A percentile compares a stretch with the other conserved stretches of the same genome.
These are phyloP conservation scores for Aspergillus ibericus DNA, from an alignment of 2,329 filamentous ascomycete species.

Conservation along the genomic window DNA sequence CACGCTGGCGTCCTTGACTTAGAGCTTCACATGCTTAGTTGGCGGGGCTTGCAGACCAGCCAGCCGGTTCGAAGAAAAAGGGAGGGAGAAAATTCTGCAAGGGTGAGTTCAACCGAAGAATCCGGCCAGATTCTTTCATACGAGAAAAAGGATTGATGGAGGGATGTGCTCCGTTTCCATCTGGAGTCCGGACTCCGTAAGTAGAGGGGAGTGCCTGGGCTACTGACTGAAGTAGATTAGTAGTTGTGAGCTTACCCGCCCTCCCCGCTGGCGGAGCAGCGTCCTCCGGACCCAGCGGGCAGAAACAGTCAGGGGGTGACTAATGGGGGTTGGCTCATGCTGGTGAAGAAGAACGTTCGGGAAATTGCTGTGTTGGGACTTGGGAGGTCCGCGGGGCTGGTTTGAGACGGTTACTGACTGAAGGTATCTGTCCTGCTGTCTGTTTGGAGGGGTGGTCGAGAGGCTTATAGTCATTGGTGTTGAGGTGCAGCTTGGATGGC, in stretches of 20 bases:
- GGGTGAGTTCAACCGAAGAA: too few species aligned
- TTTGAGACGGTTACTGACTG: neutral
- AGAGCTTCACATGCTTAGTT: too few species aligned
- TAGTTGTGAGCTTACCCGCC: too few species aligned
- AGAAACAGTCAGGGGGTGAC: neutral
- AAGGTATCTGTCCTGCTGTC: too few species aligned
- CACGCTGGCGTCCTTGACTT: too few species aligned
- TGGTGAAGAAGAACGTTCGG: neutral
- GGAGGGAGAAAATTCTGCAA: too few species aligned
- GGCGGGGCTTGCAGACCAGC: too few species aligned
- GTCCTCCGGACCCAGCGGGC: conserved; percentile 10
- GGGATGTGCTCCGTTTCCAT: neutral
- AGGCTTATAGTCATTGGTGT: neutral
- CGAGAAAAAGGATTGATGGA: neutral
- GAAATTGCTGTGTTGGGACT: conserved; percentile 2
- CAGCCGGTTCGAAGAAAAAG: too few species aligned
- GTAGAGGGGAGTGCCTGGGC: neutral
- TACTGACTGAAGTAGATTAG: too few species aligned
- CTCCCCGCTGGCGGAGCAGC: conserved; percentile 3
- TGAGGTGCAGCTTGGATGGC: neutral
- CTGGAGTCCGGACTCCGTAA: neutral
- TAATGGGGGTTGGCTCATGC: neutral
- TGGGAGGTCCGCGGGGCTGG: too few species aligned
- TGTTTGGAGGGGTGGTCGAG: too few species aligned
- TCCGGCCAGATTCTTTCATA: too few species aligned